Evolutionary conservation across 345 rosid species (phyloP).

Genomic region (Odontarrhena argentea): DNA sequence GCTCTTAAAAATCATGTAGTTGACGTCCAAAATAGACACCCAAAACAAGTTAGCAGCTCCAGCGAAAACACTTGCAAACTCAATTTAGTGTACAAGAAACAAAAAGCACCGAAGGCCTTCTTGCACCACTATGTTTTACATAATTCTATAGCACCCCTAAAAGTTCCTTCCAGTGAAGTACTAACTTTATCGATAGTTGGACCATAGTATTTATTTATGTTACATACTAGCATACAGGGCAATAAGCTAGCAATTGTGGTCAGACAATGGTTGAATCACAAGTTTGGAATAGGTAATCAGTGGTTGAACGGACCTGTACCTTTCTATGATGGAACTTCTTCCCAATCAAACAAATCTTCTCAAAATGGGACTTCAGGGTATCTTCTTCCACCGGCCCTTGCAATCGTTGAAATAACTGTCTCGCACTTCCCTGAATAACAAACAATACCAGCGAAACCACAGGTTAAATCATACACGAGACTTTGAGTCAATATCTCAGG

Average conservation of each 20-base stretch:
- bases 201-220: conserved; percentile 1
- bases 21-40: conserved; percentile 2
- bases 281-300: conserved; percentile 10
- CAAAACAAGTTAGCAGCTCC: conserved; percentile 17
- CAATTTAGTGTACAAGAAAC: conserved; percentile 22
- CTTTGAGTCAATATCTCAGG: conserved; percentile 5
- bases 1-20: neutral
- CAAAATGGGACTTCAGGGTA: conserved; percentile 89
- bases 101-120: neutral
- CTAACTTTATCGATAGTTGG: neutral
- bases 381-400: conserved; percentile 96
- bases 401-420: conserved; percentile 90
- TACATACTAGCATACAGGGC: conserved; percentile 13
- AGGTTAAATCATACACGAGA: conserved; percentile 16
- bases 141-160: neutral
- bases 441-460: conserved; percentile 27
- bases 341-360: conserved; percentile 73
- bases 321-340: conserved; percentile 59
- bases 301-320: conserved; percentile 62
- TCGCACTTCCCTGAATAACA: conserved; percentile 87
- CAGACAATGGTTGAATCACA: conserved; percentile 7
- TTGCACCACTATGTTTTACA: neutral
- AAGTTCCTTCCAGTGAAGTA: conserved; percentile 3
- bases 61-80: conserved; percentile 7
- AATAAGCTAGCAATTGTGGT: neutral